These are phyloP conservation scores for Pseudofabraea citricarpa DNA, from an alignment of 2,329 filamentous ascomycete genomes.

Conservation along the genomic window DNA sequence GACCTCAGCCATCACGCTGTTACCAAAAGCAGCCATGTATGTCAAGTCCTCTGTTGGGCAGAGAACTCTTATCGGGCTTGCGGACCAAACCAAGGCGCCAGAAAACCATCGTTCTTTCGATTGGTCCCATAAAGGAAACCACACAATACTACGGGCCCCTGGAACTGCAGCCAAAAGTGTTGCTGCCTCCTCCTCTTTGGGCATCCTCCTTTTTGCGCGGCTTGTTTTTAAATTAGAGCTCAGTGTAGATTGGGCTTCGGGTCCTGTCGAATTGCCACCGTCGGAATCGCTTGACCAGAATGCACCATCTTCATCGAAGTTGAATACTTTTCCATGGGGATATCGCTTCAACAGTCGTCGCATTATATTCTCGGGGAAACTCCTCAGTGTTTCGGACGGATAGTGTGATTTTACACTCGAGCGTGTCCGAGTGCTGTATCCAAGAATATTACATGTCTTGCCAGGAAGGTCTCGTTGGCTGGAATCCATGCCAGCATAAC, in stretches of 20 bases:
- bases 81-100: constrained; percentile 45
- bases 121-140: constrained; percentile 44
- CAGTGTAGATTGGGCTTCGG: constrained; percentile 1
- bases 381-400: constrained; percentile 13
- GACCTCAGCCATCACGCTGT: constrained; percentile 52
- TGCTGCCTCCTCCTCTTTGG: constrained; percentile 23
- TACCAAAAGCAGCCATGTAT: constrained; percentile 46
- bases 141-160: constrained; percentile 38
- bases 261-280: background rate
- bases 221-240: constrained; percentile 6
- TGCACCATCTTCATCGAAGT: constrained; percentile 27
- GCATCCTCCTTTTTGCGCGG: constrained; percentile 12
- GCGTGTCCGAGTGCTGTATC: constrained; percentile 22
- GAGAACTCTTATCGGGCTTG: constrained; percentile 36
- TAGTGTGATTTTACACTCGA: constrained; percentile 22
- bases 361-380: constrained; percentile 20
- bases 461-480: constrained; percentile 5
- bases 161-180: constrained; percentile 34
- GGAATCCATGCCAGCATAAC: constrained; percentile 2
- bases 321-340: constrained; percentile 28
- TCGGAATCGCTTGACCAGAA: constrained; percentile 22
- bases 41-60: constrained; percentile 43
- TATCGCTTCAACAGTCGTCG: constrained; percentile 25
- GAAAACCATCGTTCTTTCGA: constrained; percentile 43
- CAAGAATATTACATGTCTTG: constrained; percentile 23